phyloP scores from a whole-genome alignment of 179 eudicot species.

The Patellifolia procumbens region DNA sequence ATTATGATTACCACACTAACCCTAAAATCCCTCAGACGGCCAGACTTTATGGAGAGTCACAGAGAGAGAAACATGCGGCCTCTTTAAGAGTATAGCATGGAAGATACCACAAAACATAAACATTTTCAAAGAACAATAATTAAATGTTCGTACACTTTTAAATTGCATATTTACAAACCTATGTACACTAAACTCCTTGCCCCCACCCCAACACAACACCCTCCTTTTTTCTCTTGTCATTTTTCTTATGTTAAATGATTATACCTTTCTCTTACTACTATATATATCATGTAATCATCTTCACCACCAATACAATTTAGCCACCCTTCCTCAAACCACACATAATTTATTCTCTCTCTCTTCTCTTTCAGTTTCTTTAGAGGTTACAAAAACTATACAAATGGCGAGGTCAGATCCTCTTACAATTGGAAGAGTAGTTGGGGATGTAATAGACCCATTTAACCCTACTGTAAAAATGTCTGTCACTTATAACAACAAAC shows the following conservation, averaged over 20 bases:
- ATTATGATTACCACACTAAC: not conserved
- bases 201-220: not conserved
- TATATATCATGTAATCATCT: slow-evolving; percentile 26
- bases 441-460: slow-evolving; percentile 80
- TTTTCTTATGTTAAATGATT: not conserved
- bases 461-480: slow-evolving; percentile 48
- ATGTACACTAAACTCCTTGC: slow-evolving; percentile 1
- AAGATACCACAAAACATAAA: not conserved
- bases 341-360: not conserved
- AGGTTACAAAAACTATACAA: not conserved
- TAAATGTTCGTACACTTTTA: slow-evolving; percentile 1
- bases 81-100: not conserved
- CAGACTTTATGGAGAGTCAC: too few species aligned
- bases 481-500: slow-evolving; percentile 49
- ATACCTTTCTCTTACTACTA: slow-evolving; percentile 13
- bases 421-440: slow-evolving; percentile 68
- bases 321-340: slow-evolving; percentile 9
- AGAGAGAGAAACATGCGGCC: not conserved
- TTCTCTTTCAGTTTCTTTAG: too few species aligned
- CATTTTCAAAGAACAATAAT: not conserved
- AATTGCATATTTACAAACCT: slow-evolving; percentile 2
- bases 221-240: not conserved
- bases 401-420: slow-evolving; percentile 51
- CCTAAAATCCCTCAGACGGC: not conserved
- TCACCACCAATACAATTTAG: slow-evolving; percentile 29